phyloP scores from a whole-genome alignment of 345 rosid species.

The Eucalyptus coolabah region DNA sequence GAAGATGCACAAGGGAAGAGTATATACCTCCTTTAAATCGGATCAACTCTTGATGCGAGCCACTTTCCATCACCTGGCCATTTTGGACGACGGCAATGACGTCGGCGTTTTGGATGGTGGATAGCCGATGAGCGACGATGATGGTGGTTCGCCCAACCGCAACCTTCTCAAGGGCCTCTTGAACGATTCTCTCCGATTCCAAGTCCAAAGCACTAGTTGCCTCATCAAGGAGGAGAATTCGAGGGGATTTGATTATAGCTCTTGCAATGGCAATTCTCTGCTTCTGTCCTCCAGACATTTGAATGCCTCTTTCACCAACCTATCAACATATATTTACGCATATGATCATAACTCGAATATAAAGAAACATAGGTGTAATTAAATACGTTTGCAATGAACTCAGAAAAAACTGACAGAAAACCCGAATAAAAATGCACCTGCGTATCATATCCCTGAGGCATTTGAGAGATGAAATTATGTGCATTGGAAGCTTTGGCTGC shows the following conservation, averaged over 20 bases:
- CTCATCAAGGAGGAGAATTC: conserved; percentile 24
- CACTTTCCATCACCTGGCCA: conserved; percentile 14
- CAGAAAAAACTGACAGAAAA: not conserved
- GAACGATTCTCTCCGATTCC: conserved; percentile 17
- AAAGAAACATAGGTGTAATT: not conserved
- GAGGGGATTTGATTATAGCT: conserved; percentile 23
- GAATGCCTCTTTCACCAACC: conserved; percentile 28
- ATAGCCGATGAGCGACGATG: conserved; percentile 18
- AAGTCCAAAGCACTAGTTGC: conserved; percentile 31
- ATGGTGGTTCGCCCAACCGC: conserved; percentile 15
- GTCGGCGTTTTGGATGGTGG: conserved; percentile 16
- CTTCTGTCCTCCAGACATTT: conserved; percentile 32
- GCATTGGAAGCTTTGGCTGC: conserved; percentile 29
- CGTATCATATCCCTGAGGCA: conserved; percentile 22
- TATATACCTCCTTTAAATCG: conserved; percentile 6
- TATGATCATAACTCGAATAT: not conserved
- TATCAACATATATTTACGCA: not conserved
- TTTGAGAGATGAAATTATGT: conserved; percentile 14
- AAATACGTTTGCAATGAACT: not conserved
- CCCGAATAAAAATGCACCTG: conserved; percentile 1
- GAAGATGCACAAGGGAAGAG: not conserved
- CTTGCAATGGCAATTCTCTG: conserved; percentile 29
- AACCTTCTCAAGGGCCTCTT: conserved; percentile 17
- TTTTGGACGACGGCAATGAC: conserved; percentile 8
- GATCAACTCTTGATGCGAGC: conserved; percentile 16